Evolutionary conservation across 345 rosid species (phyloP), one percentile per base, ranked within the genome.

Genomic region (Noccaea caerulescens): DNA sequence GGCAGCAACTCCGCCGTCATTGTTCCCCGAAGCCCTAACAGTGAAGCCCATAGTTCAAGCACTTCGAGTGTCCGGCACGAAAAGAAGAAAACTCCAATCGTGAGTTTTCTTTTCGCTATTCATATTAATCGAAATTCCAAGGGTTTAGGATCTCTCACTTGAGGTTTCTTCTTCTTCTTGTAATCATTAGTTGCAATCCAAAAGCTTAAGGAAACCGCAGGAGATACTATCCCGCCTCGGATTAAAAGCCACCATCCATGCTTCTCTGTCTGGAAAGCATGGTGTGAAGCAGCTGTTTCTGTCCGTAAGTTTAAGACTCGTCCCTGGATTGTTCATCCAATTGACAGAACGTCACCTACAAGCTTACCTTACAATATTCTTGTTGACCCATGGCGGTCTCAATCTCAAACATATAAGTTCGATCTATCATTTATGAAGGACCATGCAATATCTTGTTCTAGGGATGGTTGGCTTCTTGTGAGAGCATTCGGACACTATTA

Each of bases 381-480:
- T 3, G 4, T 38, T 38, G 32, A 58, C 44, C 16, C 46, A 27
- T 5, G 20, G 39, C 16, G 63, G 14, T 38, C 63, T 37, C 14
- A 3, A 4, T 8, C 54, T 45, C 50, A 6, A 46, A 46, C 23
- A 6, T 10, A 38, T 42, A 38, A 18, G 63, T 0, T 20, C 27
- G 4, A 58, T 4, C 10, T 38, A 25, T 10, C 63, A 38, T 14
- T 3, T 7, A 18, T 38, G n/a, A 10, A 38, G 16, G 30, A 2
- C 3, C 33, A 38, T 20, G 46, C 3, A 18, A 3, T 58, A 16
- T 38, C 16, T 58, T 18, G 12, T 63, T 63, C 44, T 18, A 47
- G 8, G 34, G 34, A 34, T 47, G 68, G 57, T 47, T 47, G 68
- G 68, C 4, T 63, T n/a, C 70, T 66, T 51, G 59, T 51, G 10